These are phyloP conservation scores for Penstemon davidsonii DNA, from an alignment of 257 asterid genomes.

Conservation along the genomic window DNA sequence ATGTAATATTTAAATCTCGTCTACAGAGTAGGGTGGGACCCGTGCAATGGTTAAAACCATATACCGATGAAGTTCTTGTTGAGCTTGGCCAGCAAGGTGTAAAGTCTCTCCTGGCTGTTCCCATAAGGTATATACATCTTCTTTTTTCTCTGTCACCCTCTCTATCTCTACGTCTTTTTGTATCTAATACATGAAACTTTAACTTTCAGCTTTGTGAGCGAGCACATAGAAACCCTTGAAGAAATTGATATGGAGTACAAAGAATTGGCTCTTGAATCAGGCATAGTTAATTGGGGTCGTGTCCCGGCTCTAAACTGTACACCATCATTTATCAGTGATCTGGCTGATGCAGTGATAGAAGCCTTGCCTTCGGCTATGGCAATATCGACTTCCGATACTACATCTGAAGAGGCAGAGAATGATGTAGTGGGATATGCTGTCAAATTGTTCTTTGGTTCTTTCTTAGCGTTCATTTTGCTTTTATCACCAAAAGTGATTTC, in stretches of 20 bases:
- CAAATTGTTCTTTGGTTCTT: constrained; percentile 70
- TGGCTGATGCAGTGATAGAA: constrained; percentile 91
- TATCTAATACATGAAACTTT: constrained; percentile 18
- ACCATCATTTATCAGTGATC: constrained; percentile 73
- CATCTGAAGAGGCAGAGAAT: constrained; percentile 40
- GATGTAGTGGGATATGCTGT: constrained; percentile 45
- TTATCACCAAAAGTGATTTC: constrained; percentile 51
- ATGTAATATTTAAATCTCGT: not conserved
- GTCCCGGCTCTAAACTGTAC: constrained; percentile 97
- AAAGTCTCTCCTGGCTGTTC: constrained; percentile 86
- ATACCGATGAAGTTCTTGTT: constrained; percentile 94
- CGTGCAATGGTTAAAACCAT: constrained; percentile 95
- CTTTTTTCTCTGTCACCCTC: not conserved
- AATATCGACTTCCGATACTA: constrained; percentile 41
- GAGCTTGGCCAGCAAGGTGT: constrained; percentile 92
- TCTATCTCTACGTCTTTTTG: not conserved
- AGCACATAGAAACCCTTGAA: constrained; percentile 97
- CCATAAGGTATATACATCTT: constrained; percentile 59
- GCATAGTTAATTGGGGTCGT: constrained; percentile 90
- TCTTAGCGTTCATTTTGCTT: constrained; percentile 72
- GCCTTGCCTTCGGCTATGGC: constrained; percentile 81
- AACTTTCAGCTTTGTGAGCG: constrained; percentile 85
- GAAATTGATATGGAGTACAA: constrained; percentile 96
- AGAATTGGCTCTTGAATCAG: constrained; percentile 84
- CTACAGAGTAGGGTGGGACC: constrained; percentile 97